Percentiles rank a stretch among this genome's conserved stretches.
Evolutionary conservation across 2,329 filamentous ascomycete genomes (phyloP).

Genomic region (Cercospora janseana): DNA sequence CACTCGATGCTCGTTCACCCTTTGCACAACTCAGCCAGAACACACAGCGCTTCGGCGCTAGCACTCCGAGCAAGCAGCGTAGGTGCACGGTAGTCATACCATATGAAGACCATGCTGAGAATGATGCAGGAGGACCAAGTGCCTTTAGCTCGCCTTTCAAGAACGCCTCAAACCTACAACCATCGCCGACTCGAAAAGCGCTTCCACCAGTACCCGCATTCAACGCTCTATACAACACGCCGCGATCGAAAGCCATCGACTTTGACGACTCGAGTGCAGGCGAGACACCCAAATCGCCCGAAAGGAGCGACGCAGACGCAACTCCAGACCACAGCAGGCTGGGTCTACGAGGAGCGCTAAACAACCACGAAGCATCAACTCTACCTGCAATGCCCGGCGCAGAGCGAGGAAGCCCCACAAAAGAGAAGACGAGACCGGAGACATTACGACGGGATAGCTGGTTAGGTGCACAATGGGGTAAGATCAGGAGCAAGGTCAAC

Average conservation of each 20-base stretch:
- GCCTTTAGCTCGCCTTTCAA: slow-evolving; percentile 52
- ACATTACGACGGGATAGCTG: slow-evolving; percentile 30
- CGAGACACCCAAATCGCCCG: slow-evolving; percentile 50
- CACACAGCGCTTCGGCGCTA: slow-evolving; percentile 31
- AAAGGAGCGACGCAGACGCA: slow-evolving; percentile 37
- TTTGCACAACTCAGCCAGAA: slow-evolving; percentile 44
- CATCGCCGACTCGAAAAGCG: slow-evolving; percentile 38
- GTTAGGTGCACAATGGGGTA: slow-evolving; percentile 19
- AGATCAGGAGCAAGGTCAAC: slow-evolving; percentile 34
- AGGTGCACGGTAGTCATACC: background rate
- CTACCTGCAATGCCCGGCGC: slow-evolving; percentile 22
- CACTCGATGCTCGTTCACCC: slow-evolving; percentile 48
- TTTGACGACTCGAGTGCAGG: slow-evolving; percentile 48
- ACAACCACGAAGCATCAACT: slow-evolving; percentile 23
- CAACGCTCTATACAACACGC: slow-evolving; percentile 40
- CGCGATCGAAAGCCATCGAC: slow-evolving; percentile 40
- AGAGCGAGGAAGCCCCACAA: slow-evolving; percentile 37
- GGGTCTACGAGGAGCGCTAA: slow-evolving; percentile 24
- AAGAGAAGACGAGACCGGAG: slow-evolving; percentile 32
- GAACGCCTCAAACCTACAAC: slow-evolving; percentile 47
- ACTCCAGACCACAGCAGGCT: slow-evolving; percentile 32
- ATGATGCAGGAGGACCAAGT: slow-evolving; percentile 30
- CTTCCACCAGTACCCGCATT: slow-evolving; percentile 40
- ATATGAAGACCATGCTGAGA: background rate
- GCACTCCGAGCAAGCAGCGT: slow-evolving; percentile 26